phyloP scores from a whole-genome alignment of 108 stramenopile species.

The Cyclotella baltica region DNA sequence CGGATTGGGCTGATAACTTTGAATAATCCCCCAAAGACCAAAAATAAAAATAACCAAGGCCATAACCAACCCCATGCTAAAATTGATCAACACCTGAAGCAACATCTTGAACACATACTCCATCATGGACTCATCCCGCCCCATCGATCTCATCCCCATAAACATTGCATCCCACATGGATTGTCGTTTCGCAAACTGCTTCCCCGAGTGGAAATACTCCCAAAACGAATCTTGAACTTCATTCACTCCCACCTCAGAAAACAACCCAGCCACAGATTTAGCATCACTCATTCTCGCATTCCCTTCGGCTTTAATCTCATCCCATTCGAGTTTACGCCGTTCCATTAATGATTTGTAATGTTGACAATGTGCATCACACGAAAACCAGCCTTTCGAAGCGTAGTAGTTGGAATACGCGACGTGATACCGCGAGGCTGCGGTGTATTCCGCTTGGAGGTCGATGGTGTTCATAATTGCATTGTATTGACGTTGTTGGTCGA shows the following conservation, averaged over 20 bases:
- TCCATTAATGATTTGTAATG: conserved; percentile 81
- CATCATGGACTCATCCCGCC: conserved; percentile 69
- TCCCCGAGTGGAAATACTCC: conserved; percentile 81
- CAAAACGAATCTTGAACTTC: conserved; percentile 90
- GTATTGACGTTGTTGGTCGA: conserved; percentile 72
- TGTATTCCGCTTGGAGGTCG: conserved; percentile 81
- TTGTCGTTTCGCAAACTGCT: conserved; percentile 89
- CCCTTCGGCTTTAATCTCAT: conserved; percentile 78
- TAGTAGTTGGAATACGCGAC: conserved; percentile 69
- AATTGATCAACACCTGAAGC: conserved; percentile 85
- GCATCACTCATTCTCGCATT: conserved; percentile 87
- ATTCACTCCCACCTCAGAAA: conserved; percentile 82
- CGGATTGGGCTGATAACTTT: conserved; percentile 84
- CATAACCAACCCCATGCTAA: conserved; percentile 86
- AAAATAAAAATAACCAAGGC: conserved; percentile 80
- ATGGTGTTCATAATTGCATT: conserved; percentile 82
- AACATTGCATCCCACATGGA: conserved; percentile 91
- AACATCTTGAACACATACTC: conserved; percentile 77
- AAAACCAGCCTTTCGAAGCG: conserved; percentile 86
- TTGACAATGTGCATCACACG: conserved; percentile 82
- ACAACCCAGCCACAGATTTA: conserved; percentile 82
- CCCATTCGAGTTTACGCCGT: conserved; percentile 60
- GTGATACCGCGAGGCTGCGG: conserved; percentile 66
- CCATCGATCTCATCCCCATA: conserved; percentile 84
- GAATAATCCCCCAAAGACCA: conserved; percentile 82